Evolutionary conservation across 495 filamentous ascomycete genomes (phyloP).

Genomic region (Aspergillus bridgeri): DNA sequence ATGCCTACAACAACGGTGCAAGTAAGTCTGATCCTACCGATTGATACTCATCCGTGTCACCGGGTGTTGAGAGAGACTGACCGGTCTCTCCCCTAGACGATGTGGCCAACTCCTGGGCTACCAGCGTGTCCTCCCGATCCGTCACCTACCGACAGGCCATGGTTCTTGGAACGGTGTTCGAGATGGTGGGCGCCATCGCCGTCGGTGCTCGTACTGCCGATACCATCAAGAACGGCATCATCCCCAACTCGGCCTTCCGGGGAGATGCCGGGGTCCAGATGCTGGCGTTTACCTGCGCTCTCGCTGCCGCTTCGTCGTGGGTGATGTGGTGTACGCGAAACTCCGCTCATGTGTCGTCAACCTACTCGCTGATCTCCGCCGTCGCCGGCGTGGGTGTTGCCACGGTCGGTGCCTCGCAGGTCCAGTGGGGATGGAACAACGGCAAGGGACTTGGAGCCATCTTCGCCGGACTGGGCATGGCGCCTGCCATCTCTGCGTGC

Average conservation of each 20-base stretch:
- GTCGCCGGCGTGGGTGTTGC: constrained; percentile 62
- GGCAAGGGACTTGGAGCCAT: constrained; percentile 59
- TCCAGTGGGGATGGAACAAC: constrained; percentile 61
- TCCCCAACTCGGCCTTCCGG: constrained; percentile 45
- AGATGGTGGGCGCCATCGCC: constrained; percentile 56
- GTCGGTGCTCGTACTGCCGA: constrained; percentile 58
- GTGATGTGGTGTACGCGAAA: constrained; percentile 62
- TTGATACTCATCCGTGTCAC: neutral
- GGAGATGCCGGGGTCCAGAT: constrained; percentile 56
- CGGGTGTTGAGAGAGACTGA: neutral
- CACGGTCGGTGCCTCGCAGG: constrained; percentile 51
- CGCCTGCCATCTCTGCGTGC: constrained; percentile 53
- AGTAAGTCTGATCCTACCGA: constrained; percentile 39
- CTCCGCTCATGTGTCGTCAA: constrained; percentile 61
- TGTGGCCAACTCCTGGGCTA: constrained; percentile 76
- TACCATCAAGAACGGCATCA: constrained; percentile 60
- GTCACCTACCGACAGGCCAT: constrained; percentile 66
- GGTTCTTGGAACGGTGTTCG: constrained; percentile 63
- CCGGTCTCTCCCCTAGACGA: constrained; percentile 44
- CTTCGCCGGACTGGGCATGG: constrained; percentile 60
- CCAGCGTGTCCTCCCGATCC: constrained; percentile 65
- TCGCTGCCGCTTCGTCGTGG: constrained; percentile 53
- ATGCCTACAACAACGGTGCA: constrained; percentile 69
- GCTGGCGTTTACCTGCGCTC: constrained; percentile 57
- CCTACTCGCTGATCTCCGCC: constrained; percentile 61